A percentile compares a stretch with the other conserved stretches of the same genome.
Evolutionary conservation across 352 stramenopile genomes (phyloP).

Genomic region (Peronosclerospora sorghi): DNA sequence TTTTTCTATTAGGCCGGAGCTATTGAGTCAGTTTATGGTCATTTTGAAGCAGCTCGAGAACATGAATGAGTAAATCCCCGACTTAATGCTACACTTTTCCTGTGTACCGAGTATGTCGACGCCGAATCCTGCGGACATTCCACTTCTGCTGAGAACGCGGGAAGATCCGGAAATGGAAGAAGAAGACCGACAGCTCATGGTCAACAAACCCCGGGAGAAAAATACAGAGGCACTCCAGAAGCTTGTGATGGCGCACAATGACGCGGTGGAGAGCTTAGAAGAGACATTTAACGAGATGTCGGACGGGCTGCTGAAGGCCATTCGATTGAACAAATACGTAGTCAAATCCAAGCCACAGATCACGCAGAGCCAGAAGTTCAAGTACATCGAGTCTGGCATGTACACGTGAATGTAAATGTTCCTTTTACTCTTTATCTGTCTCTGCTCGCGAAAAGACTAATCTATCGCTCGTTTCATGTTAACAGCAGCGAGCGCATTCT

Average conservation of each 20-base stretch:
- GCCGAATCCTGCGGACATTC: conserved; percentile 65
- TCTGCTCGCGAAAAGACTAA: conserved; percentile 7
- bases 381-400: conserved; percentile 74
- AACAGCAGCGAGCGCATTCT: conserved; percentile 27
- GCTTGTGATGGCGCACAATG: too few species aligned
- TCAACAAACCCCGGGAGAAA: too few species aligned
- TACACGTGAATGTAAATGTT: too few species aligned
- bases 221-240: too few species aligned
- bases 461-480: too few species aligned
- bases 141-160: conserved; percentile 59
- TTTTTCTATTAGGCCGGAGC: conserved; percentile 41
- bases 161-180: conserved; percentile 82
- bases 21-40: conserved; percentile 79
- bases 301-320: too few species aligned
- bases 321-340: conserved; percentile 79
- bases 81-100: conserved; percentile 75
- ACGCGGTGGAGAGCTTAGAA: too few species aligned
- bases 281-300: too few species aligned
- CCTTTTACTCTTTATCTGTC: too few species aligned
- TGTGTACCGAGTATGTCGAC: conserved; percentile 76
- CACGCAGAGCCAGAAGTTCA: conserved; percentile 71
- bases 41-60: conserved; percentile 83
- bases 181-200: conserved; percentile 60
- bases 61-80: conserved; percentile 81
- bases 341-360: conserved; percentile 66